Conservation (phyloP, 345 rosid genomes). For the Clarkia xantiana region DNA sequence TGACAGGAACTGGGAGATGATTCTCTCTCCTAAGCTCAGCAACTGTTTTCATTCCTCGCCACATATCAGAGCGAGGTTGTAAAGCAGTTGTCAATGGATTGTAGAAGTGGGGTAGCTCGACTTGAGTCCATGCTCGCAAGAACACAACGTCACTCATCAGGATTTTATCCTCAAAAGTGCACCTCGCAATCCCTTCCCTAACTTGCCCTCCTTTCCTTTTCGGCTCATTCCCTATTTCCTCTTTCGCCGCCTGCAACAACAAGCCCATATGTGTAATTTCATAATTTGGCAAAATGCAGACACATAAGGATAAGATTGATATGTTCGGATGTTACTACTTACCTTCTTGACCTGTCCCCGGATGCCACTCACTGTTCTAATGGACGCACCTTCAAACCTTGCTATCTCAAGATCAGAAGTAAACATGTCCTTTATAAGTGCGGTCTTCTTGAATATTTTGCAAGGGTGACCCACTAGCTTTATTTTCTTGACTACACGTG, state of each 20-base stretch:
- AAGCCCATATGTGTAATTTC: background rate
- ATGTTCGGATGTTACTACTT: slow-evolving; percentile 1
- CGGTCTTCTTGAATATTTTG: slow-evolving; percentile 84
- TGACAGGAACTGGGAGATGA: slow-evolving; percentile 53
- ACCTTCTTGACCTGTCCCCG: slow-evolving; percentile 93
- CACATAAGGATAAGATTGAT: too few relatives aligned
- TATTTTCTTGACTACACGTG: slow-evolving; percentile 62
- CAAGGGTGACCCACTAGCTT: slow-evolving; percentile 84
- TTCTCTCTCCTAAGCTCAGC: slow-evolving; percentile 68
- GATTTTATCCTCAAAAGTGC: slow-evolving; percentile 93
- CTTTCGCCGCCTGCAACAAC: slow-evolving; percentile 54
- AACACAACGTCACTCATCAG: slow-evolving; percentile 81
- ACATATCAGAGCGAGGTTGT: slow-evolving; percentile 62
- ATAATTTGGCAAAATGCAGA: background rate
- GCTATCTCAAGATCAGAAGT: slow-evolving; percentile 93
- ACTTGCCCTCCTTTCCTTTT: slow-evolving; percentile 46
- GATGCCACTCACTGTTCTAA: slow-evolving; percentile 87
- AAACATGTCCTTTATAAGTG: slow-evolving; percentile 78
- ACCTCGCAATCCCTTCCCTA: slow-evolving; percentile 78
- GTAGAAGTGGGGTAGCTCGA: slow-evolving; percentile 60
- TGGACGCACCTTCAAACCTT: slow-evolving; percentile 70
- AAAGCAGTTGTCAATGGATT: slow-evolving; percentile 80
- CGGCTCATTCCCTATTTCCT: slow-evolving; percentile 56
- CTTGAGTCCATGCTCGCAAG: slow-evolving; percentile 71
- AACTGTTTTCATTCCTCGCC: slow-evolving; percentile 91